Evolutionary conservation across 1,139 yeast species (phyloP).

Genomic region (Blastobotrys illinoisensis): DNA sequence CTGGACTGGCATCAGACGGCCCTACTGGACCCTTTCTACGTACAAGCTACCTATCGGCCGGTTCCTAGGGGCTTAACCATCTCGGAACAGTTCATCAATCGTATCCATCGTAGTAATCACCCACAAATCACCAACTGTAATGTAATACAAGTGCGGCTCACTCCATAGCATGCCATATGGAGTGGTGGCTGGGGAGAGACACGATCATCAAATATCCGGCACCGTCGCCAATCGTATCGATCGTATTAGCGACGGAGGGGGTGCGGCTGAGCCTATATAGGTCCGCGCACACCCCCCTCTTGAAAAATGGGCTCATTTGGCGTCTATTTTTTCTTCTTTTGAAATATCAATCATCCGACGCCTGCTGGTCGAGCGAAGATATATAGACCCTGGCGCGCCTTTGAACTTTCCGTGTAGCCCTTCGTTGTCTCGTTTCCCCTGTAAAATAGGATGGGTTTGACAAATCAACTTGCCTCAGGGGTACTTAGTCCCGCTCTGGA

Average conservation of each 20-base stretch:
- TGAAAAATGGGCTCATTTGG: neutral
- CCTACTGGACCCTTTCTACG: constrained; percentile 52
- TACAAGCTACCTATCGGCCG: constrained; percentile 17
- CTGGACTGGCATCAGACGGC: constrained; percentile 66
- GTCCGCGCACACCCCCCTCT: neutral
- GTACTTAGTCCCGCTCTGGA: neutral
- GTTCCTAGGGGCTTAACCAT: constrained; percentile 10
- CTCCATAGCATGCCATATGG: too few species aligned
- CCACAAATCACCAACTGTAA: too few species aligned
- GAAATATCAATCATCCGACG: neutral
- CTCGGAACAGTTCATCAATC: neutral
- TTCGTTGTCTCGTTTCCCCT: neutral
- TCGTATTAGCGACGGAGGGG: neutral
- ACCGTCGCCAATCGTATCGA: neutral
- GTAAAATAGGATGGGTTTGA: constrained; percentile 10
- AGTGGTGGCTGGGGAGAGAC: too few species aligned
- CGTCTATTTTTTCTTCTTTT: neutral
- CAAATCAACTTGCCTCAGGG: constrained; percentile 7
- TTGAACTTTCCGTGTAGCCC: neutral
- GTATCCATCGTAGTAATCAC: neutral
- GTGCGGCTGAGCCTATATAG: neutral
- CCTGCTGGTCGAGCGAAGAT: neutral
- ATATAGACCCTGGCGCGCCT: neutral
- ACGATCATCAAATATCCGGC: too few species aligned
- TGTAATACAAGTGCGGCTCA: too few species aligned